A percentile compares a stretch with the other conserved stretches of the same genome.
These are phyloP conservation scores for Geotrichum carabidarum DNA, from an alignment of 1,139 yeast genomes.

Conservation along the genomic window DNA sequence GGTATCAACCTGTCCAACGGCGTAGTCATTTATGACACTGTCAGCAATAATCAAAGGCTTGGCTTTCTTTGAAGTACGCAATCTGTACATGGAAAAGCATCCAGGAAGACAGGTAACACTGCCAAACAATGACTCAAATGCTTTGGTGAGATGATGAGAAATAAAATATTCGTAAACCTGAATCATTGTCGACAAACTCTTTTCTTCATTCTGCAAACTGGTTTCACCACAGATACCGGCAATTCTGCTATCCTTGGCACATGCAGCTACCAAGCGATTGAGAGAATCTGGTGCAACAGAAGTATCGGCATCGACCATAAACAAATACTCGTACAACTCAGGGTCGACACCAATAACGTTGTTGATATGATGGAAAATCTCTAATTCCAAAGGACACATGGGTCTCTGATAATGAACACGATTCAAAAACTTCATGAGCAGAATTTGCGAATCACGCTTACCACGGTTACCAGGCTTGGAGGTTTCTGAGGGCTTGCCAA, in stretches of 20 bases:
- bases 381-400: conserved; percentile 42
- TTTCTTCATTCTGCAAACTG: conserved; percentile 38
- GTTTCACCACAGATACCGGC: conserved; percentile 44
- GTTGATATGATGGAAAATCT: conserved; percentile 41
- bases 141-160: conserved; percentile 42
- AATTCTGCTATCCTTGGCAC: conserved; percentile 37
- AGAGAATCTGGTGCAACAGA: conserved; percentile 38
- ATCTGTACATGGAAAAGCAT: conserved; percentile 41
- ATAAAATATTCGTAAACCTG: conserved; percentile 44
- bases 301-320: conserved; percentile 44
- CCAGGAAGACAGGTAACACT: conserved; percentile 43
- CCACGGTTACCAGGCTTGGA: conserved; percentile 42
- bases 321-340: conserved; percentile 40
- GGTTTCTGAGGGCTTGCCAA: conserved; percentile 38
- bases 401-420: conserved; percentile 39
- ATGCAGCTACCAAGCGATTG: conserved; percentile 39
- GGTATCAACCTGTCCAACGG: conserved; percentile 40
- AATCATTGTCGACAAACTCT: conserved; percentile 41
- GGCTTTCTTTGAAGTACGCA: conserved; percentile 38
- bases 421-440: conserved; percentile 40
- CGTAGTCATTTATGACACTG: conserved; percentile 39
- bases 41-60: conserved; percentile 40
- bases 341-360: conserved; percentile 44
- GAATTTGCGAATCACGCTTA: conserved; percentile 42
- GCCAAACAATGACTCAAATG: conserved; percentile 42